A percentile compares a stretch with the other conserved stretches of the same genome.
Evolutionary conservation across 345 rosid genomes (phyloP).

Genomic region (Carallia pectinifolia): DNA sequence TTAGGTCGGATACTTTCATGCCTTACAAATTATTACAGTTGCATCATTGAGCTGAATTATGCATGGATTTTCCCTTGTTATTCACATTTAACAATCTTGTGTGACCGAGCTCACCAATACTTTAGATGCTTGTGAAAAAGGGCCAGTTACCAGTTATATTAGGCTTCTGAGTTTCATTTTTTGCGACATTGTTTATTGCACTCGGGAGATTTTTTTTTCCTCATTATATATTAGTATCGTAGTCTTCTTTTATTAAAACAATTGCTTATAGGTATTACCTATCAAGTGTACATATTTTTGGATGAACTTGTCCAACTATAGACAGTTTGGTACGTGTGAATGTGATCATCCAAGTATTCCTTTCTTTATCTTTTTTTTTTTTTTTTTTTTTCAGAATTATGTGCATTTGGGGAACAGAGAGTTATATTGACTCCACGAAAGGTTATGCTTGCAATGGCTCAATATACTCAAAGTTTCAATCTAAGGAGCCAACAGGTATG

Average conservation of each 20-base stretch:
- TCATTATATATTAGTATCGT: background rate
- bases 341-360: slow-evolving; percentile 6
- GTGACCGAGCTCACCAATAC: background rate
- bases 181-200: background rate
- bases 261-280: background rate
- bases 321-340: background rate
- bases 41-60: background rate
- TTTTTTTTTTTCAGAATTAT: slow-evolving; percentile 41
- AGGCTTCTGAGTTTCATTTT: background rate
- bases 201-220: background rate
- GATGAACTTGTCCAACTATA: background rate
- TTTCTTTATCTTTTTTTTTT: background rate
- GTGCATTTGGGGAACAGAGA: slow-evolving; percentile 32
- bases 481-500: slow-evolving; percentile 79
- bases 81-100: background rate
- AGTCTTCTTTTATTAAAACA: background rate
- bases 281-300: background rate
- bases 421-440: slow-evolving; percentile 54
- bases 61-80: background rate
- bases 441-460: slow-evolving; percentile 71
- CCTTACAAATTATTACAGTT: background rate
- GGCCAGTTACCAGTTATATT: background rate
- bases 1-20: background rate
- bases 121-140: background rate
- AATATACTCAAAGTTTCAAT: slow-evolving; percentile 57